Percentiles rank a stretch among this genome's conserved stretches.
Conservation (phyloP, 176 grass and related monocot genomes). For the Hordeum vulgare region DNA sequence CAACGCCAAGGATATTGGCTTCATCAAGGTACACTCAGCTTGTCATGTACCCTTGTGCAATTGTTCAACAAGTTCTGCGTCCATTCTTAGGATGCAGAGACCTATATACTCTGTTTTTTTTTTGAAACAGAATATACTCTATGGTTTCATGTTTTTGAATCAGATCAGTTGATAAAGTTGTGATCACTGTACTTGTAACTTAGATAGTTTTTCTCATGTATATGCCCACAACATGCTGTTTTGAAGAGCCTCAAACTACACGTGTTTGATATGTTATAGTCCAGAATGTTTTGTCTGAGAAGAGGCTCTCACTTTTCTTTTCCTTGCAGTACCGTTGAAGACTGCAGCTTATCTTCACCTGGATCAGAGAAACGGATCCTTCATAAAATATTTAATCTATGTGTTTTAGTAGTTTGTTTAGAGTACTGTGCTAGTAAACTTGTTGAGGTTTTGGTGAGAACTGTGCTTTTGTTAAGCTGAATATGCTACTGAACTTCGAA, state of each 20-base stretch:
- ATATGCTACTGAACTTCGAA: background rate
- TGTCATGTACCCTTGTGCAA: background rate
- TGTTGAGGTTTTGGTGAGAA: conserved; percentile 16
- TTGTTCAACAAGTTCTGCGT: background rate
- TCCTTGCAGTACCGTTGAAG: conserved; percentile 47
- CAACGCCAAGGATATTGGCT: conserved; percentile 94
- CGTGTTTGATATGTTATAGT: background rate
- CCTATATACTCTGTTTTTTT: background rate
- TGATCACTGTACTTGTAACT: background rate
- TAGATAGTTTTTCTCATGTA: background rate
- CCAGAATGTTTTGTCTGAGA: background rate
- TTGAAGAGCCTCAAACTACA: background rate
- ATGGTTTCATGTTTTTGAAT: background rate
- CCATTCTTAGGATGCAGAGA: too few relatives aligned
- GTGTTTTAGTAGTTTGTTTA: conserved; percentile 9
- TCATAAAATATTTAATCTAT: background rate
- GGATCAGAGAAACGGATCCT: background rate
- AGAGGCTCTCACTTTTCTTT: background rate
- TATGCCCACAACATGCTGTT: background rate
- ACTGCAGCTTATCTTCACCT: background rate
- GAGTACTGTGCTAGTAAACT: background rate
- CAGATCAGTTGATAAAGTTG: background rate
- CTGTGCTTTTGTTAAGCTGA: conserved; percentile 2
- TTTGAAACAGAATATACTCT: background rate
- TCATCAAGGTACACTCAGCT: conserved; percentile 69